Evolutionary conservation across 2,329 filamentous ascomycete species (phyloP), one percentile per base, ranked within the genome.

Genomic region (Leptographium flavum): DNA sequence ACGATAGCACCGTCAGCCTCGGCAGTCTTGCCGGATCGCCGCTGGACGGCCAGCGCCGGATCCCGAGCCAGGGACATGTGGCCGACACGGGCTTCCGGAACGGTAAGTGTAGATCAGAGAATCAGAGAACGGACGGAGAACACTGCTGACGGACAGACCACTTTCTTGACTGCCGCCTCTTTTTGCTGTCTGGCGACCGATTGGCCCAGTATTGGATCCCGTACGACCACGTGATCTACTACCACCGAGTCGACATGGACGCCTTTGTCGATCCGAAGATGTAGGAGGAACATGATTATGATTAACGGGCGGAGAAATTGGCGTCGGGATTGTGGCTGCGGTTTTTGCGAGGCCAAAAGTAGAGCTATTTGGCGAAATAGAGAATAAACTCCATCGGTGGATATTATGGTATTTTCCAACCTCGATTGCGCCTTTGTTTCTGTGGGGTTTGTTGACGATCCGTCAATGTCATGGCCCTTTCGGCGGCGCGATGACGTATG

Each of bases 141-240:
- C n/a, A 47, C 14, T 13, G 28, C 32, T 40, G 15, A 41, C 43
- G 13, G 11, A 9, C 43, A 90, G 85, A 87, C 54, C 72, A 73
- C 47, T 94, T 78, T 54, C 83, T 88, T 42, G 68, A 79, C 3
- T 81, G 80, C 1, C 78, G 88, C 52, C 69, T 95, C 21, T 78
- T 94, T 41, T 69, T 95, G 31, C 71, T 93, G 33, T 87, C 82
- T 2, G 73, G 78, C n/a, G 69, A 94, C 56, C 70, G 73, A 35
- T 59, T 95, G 45, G 88, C 87, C 3, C 85, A 90, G 57, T 82
- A 87, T 57, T 95, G 88, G 88, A 66, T 83, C 42, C 66, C 60
- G 0, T 74, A 75, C 51, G 67, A 69, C 0, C 73, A 79, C 46
- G 73, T 81, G 39, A 79, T 69, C 53, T 80, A 68, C 54, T 80